Evolutionary conservation across 148 eudicot species (phyloP).

Genomic region (Rhododendron henanense): DNA sequence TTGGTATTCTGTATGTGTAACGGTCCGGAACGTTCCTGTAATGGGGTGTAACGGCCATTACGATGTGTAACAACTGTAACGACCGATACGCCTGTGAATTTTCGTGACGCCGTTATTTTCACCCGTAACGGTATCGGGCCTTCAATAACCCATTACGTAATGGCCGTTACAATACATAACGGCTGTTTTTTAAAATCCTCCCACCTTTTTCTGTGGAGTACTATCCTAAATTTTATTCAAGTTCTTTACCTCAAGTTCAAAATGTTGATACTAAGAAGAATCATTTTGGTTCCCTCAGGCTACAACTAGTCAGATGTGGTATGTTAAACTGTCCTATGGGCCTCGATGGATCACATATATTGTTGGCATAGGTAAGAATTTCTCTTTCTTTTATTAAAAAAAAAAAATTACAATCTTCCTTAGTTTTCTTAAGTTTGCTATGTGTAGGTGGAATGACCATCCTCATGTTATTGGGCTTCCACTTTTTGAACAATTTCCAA

Average conservation of each 20-base stretch:
- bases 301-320: conserved; percentile 21
- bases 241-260: background rate
- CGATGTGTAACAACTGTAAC: no score
- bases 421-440: conserved; percentile 5
- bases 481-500: conserved; percentile 34
- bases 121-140: no score
- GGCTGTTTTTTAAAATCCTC: background rate
- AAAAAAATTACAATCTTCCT: background rate
- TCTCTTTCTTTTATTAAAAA: background rate
- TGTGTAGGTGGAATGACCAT: conserved; percentile 54
- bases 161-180: no score
- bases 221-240: background rate
- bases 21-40: no score
- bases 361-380: conserved; percentile 55
- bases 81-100: no score
- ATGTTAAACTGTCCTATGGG: conserved; percentile 62
- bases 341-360: conserved; percentile 78
- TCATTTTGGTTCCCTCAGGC: conserved; percentile 39
- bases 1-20: no score
- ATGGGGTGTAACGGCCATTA: no score
- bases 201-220: background rate
- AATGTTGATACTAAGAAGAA: background rate
- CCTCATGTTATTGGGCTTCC: conserved; percentile 44
- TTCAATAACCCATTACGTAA: no score
- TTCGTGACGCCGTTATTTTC: no score